Base-by-base conservation (phyloP, 768 basidiomycete genomes). In the Leccinum subgranulosum region DNA sequence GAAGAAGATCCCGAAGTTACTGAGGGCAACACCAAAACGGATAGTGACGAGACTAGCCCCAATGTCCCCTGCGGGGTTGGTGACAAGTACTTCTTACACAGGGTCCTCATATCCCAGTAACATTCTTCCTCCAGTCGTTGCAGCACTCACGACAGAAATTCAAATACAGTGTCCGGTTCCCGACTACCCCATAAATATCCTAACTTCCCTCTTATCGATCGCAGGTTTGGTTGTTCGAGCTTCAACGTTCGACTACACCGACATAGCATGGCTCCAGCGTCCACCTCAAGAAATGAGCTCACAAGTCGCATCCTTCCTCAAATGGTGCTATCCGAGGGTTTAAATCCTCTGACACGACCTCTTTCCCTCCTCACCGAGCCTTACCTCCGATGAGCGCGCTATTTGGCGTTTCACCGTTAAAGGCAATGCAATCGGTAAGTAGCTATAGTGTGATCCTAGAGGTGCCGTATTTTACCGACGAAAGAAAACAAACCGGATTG, bases 341-440 rank as follows among this genome's bases (percentile, higher is more conserved):
- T 66, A 11, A 75, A 75, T 55, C 69, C 71, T 47, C 54, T 78
- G 3, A 76, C 75, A 27, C 60, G 56, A 12, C 66, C 71, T 0
- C 10, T 70, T 6, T 45, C 58, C 9, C 64, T 70, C 58, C 3
- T 61, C 63, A 17, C 51, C 64, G 15, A 48, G 49, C 33, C 59
- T 66, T 11, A 36, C 60, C 12, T 58, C 68, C 5, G 50, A 65
- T 23, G 68, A 74, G 48, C 60, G 67, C 31, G 77, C 77, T 5
- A 52, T 54, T 2, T 62, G 69, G 54, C 69, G 78, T 12, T 80
- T 79, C 52, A 53, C 70, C 7, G 59, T 79, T 27, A 59, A 52
- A 54, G 78, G 79, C 3, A 79, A 77, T 46, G 76, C 74, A 2
- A 75, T 79, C 34, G 72, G 77, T 77, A 56, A 47, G 73, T 55